phyloP scores from a whole-genome alignment of 1,284 basidiomycete species.

The Chalciporus piperatoides region DNA sequence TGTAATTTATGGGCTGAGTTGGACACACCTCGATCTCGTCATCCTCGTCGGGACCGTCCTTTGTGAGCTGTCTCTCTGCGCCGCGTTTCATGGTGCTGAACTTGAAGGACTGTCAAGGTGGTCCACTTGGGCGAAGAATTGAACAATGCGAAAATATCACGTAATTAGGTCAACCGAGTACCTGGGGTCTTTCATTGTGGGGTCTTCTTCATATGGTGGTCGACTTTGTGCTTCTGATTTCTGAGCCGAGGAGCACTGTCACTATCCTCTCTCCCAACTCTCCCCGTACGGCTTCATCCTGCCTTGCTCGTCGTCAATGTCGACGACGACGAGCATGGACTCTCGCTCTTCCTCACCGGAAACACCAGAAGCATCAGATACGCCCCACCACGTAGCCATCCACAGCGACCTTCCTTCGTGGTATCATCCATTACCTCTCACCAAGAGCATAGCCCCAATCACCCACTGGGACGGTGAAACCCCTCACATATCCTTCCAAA shows the following conservation, averaged over 20 bases:
- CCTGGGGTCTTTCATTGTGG: slow-evolving; percentile 14
- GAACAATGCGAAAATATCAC: slow-evolving; percentile 17
- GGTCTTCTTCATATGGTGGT: slow-evolving; percentile 10
- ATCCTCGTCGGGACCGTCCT: slow-evolving; percentile 48
- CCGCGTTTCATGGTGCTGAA: slow-evolving; percentile 59
- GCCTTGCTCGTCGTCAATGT: slow-evolving; percentile 32
- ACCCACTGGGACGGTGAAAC: slow-evolving; percentile 30
- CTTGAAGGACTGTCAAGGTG: not conserved
- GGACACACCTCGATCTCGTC: slow-evolving; percentile 32
- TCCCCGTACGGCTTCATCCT: slow-evolving; percentile 7
- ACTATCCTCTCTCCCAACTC: not conserved
- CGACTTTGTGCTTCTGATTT: not conserved
- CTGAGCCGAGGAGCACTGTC: no score
- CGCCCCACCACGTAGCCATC: slow-evolving; percentile 44
- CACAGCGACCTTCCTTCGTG: slow-evolving; percentile 56
- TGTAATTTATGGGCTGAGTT: not conserved
- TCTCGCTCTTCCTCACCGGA: slow-evolving; percentile 69
- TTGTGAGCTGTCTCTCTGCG: slow-evolving; percentile 70
- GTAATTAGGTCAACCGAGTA: slow-evolving; percentile 17
- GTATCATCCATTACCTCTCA: slow-evolving; percentile 48
- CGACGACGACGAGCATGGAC: slow-evolving; percentile 54
- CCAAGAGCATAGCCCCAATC: slow-evolving; percentile 35
- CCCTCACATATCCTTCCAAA: slow-evolving; percentile 34
- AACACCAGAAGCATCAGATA: slow-evolving; percentile 63
- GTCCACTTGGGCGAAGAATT: not conserved